A percentile compares a stretch with the other conserved stretches of the same genome.
phyloP scores from a whole-genome alignment of 306 rosid genomes.

The Castanospermum australe region DNA sequence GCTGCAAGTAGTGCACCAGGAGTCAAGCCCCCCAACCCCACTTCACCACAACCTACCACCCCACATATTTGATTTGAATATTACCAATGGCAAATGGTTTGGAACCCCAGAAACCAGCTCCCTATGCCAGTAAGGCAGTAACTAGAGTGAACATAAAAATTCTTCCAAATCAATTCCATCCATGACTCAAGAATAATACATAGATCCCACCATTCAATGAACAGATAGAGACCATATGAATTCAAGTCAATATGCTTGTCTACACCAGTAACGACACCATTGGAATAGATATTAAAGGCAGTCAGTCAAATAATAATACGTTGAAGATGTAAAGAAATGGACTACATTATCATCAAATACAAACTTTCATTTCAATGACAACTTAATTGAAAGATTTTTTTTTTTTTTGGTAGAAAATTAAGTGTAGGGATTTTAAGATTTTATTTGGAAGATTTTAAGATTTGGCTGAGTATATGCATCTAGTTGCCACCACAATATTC shows the following conservation, averaged over 20 bases:
- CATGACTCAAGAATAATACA: not conserved
- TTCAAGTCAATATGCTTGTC: not conserved
- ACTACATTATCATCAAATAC: not conserved
- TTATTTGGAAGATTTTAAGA: not conserved
- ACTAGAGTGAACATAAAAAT: not conserved
- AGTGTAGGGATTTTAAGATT: no score
- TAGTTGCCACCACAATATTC: not conserved
- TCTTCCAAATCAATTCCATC: slow-evolving; percentile 3
- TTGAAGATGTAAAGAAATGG: not conserved
- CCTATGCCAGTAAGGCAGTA: not conserved
- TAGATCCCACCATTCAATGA: not conserved
- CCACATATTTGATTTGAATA: not conserved
- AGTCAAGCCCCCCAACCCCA: not conserved
- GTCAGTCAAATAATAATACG: not conserved
- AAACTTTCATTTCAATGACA: not conserved
- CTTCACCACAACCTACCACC: not conserved
- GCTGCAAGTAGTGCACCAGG: not conserved
- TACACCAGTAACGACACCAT: not conserved
- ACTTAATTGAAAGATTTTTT: not conserved
- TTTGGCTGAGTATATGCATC: not conserved
- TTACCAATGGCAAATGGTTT: not conserved
- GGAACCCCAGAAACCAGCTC: slow-evolving; percentile 6
- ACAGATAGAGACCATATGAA: slow-evolving; percentile 7
- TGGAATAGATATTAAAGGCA: slow-evolving; percentile 1
- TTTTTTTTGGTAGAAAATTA: no score